These are phyloP conservation scores for Leptographium lundbergii DNA, from an alignment of 2,329 filamentous ascomycete species.

Conservation along the genomic window DNA sequence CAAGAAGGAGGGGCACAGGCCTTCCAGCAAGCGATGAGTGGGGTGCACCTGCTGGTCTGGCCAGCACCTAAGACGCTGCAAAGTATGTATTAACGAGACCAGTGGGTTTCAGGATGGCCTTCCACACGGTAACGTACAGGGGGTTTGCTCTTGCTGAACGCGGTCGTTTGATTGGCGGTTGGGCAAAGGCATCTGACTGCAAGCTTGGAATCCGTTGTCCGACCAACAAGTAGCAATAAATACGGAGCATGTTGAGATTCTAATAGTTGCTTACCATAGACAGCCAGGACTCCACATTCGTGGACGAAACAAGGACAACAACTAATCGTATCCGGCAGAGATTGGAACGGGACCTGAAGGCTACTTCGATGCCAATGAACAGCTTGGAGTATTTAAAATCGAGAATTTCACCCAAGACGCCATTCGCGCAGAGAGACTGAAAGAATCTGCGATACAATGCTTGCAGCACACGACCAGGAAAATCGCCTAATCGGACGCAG, in stretches of 20 bases:
- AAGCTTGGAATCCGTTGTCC: background rate
- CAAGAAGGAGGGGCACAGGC: slow-evolving; percentile 1
- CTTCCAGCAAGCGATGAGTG: background rate
- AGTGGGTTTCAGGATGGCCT: background rate
- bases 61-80: background rate
- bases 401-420: background rate
- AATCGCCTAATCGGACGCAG: slow-evolving; percentile 71
- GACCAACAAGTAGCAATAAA: background rate
- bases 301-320: background rate
- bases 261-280: background rate
- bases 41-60: background rate
- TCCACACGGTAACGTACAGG: background rate
- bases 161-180: background rate
- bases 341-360: background rate
- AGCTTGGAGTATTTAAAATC: background rate
- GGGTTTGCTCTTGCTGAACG: background rate
- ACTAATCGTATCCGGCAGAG: background rate
- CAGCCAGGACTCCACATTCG: background rate
- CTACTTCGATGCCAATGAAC: background rate
- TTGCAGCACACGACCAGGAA: slow-evolving; percentile 75
- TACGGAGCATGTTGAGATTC: background rate
- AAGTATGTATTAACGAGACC: too few relatives aligned
- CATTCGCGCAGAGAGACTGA: background rate
- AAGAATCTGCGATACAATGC: slow-evolving; percentile 36
- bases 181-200: background rate